phyloP scores from a whole-genome alignment of 2,329 filamentous ascomycete species.

The Pyrenophora graminea region DNA sequence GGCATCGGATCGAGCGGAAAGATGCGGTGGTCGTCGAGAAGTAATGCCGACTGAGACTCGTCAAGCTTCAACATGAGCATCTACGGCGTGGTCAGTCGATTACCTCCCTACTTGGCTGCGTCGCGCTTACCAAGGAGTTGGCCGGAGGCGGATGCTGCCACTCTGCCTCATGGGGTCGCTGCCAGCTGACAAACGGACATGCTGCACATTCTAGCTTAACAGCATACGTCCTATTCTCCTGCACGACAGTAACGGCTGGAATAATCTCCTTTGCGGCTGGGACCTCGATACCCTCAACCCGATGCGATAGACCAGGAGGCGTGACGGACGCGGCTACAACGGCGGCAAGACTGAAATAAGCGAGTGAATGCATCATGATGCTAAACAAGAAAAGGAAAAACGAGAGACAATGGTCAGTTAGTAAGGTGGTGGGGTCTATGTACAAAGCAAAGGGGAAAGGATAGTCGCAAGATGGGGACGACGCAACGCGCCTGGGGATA shows the following conservation, averaged over 20 bases:
- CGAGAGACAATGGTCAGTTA: constrained; percentile 1
- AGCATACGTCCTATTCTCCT: constrained; percentile 29
- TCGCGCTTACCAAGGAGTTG: constrained; percentile 34
- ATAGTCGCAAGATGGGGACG: constrained; percentile 5
- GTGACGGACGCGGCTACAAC: constrained; percentile 8
- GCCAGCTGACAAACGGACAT: constrained; percentile 30
- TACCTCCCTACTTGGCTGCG: too few relatives aligned
- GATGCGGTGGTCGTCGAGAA: constrained; percentile 29
- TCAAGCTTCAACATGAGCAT: constrained; percentile 32
- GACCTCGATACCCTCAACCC: not conserved
- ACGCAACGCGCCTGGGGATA: constrained; percentile 13
- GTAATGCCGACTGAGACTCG: constrained; percentile 12
- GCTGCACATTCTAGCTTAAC: constrained; percentile 37
- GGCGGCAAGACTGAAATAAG: constrained; percentile 12
- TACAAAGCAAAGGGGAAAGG: constrained; percentile 5
- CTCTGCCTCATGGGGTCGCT: constrained; percentile 1
- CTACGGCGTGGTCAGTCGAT: constrained; percentile 12
- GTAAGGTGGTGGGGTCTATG: not conserved
- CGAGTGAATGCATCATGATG: constrained; percentile 21
- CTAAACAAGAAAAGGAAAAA: constrained; percentile 1
- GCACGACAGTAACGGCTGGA: constrained; percentile 22
- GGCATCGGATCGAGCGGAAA: constrained; percentile 31
- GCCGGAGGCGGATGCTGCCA: constrained; percentile 27
- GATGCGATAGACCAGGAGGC: not conserved
- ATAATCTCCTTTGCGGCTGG: constrained; percentile 5